These are phyloP conservation scores for Corylus heterophylla DNA, from an alignment of 306 rosid species.

Conservation along the genomic window DNA sequence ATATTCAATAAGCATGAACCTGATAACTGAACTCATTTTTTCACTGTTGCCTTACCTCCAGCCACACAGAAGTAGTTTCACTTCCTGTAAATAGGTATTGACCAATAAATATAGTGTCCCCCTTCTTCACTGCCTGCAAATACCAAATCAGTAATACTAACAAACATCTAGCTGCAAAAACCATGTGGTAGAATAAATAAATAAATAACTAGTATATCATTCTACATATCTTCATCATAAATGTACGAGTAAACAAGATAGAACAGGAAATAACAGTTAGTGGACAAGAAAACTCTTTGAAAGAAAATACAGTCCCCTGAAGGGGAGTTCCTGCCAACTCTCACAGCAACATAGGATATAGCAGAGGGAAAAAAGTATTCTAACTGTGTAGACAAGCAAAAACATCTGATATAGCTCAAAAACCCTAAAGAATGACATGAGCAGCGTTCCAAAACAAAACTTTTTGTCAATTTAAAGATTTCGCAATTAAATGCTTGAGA, in stretches of 20 bases:
- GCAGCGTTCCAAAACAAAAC: neutral
- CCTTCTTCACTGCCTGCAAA: slow-evolving; percentile 49
- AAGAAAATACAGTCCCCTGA: neutral
- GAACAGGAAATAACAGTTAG: neutral
- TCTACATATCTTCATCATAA: neutral
- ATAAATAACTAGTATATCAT: neutral
- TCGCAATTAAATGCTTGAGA: neutral
- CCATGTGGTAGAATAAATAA: neutral
- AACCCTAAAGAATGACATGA: neutral
- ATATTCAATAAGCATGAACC: neutral
- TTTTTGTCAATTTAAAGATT: neutral
- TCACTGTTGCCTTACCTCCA: slow-evolving; percentile 39
- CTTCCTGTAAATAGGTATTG: slow-evolving; percentile 59
- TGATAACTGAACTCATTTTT: slow-evolving; percentile 1
- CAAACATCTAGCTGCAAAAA: neutral
- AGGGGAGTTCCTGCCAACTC: neutral
- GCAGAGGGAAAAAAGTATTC: neutral
- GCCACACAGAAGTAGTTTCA: slow-evolving; percentile 55
- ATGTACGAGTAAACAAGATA: neutral
- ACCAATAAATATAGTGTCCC: slow-evolving; percentile 52
- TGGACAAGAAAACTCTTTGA: neutral
- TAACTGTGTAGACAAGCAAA: neutral
- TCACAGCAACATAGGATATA: neutral
- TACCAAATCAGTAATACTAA: slow-evolving; percentile 9
- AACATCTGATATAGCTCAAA: neutral